Percentiles rank a stretch among this genome's conserved stretches.
phyloP scores from a whole-genome alignment of 805 yeast genomes.

The Hanseniaspora meyeri region DNA sequence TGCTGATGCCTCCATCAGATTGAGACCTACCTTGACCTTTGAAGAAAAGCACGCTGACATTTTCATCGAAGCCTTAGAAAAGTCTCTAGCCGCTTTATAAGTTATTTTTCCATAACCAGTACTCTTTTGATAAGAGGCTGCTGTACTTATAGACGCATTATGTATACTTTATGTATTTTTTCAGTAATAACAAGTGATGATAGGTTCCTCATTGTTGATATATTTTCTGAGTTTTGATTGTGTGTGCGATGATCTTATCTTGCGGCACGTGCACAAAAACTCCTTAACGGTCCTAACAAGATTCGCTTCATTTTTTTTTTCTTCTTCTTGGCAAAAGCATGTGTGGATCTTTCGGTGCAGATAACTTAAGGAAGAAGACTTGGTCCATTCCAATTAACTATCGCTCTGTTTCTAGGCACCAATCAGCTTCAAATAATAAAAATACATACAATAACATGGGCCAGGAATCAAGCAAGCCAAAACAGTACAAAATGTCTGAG shows the following conservation, averaged over 20 bases:
- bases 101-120: not conserved
- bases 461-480: conserved; percentile 31
- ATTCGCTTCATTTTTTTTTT: no score
- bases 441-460: no score
- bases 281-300: not conserved
- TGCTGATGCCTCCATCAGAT: conserved; percentile 45
- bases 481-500: conserved; percentile 46
- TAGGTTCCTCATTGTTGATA: not conserved
- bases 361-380: no score
- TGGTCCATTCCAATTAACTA: no score
- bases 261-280: not conserved
- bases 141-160: not conserved
- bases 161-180: not conserved
- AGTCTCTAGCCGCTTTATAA: conserved; percentile 24
- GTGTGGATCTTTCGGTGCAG: no score
- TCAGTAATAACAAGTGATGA: not conserved
- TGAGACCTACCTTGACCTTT: conserved; percentile 55
- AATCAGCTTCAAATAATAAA: no score
- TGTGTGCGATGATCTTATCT: not conserved
- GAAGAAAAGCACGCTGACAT: conserved; percentile 51
- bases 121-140: not conserved
- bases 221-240: no score
- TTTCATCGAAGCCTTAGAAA: conserved; percentile 33
- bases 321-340: no score
- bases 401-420: no score